Conservation (phyloP, 192 early-diverging fungal species). For the Coemansia sp. region DNA sequence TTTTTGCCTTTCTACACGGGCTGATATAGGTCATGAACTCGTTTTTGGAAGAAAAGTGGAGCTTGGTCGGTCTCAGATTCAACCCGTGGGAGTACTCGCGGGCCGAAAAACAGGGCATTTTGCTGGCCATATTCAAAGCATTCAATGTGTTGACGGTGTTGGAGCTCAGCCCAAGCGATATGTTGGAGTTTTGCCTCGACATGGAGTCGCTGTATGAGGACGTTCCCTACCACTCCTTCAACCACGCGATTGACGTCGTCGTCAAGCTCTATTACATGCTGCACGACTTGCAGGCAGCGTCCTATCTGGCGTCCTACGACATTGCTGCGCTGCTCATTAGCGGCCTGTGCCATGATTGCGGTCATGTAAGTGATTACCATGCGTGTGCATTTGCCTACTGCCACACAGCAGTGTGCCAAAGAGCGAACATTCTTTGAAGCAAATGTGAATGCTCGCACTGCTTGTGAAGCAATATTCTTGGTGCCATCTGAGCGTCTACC, state of each 20-base stretch:
- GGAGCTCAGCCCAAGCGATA: conserved; percentile 59
- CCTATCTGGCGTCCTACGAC: conserved; percentile 69
- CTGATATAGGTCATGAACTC: conserved; percentile 42
- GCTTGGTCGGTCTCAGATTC: conserved; percentile 51
- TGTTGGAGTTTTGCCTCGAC: conserved; percentile 84
- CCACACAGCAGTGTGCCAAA: neutral
- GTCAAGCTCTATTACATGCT: conserved; percentile 80
- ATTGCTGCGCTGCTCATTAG: conserved; percentile 75
- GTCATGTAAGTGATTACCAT: conserved; percentile 62
- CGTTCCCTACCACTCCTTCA: conserved; percentile 92
- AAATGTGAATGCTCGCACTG: neutral
- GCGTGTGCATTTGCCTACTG: neutral
- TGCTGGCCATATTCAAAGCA: conserved; percentile 75
- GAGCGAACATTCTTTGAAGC: neutral
- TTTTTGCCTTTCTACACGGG: conserved; percentile 6
- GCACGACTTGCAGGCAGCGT: conserved; percentile 63
- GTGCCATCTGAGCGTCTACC: neutral
- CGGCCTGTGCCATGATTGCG: conserved; percentile 88
- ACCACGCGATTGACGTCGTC: conserved; percentile 88
- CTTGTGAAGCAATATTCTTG: neutral
- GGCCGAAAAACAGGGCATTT: conserved; percentile 79
- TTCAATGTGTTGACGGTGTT: conserved; percentile 63
- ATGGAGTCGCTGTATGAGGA: conserved; percentile 77
- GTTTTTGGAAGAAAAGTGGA: conserved; percentile 37
- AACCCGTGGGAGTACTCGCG: conserved; percentile 64